phyloP scores from a whole-genome alignment of 768 basidiomycete species.

The Daedalea quercina region DNA sequence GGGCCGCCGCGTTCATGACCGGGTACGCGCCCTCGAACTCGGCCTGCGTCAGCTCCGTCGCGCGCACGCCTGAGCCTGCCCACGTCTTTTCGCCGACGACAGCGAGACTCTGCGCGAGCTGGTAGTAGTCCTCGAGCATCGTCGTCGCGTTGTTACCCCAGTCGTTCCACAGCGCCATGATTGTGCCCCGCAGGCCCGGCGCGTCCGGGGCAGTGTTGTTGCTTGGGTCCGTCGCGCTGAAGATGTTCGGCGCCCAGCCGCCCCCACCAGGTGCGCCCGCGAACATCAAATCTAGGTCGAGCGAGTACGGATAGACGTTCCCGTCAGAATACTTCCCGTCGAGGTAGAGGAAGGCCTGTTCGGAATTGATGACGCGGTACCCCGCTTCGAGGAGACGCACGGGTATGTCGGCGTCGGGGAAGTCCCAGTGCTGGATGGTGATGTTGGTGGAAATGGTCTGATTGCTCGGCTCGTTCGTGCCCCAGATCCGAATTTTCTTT shows the following conservation, averaged over 20 bases:
- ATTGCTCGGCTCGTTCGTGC: slow-evolving; percentile 34
- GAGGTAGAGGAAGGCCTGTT: slow-evolving; percentile 17
- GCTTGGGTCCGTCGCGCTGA: slow-evolving; percentile 15
- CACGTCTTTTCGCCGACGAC: slow-evolving; percentile 37
- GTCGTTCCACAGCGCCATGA: slow-evolving; percentile 29
- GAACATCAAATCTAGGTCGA: slow-evolving; percentile 24
- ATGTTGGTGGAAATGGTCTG: slow-evolving; percentile 31
- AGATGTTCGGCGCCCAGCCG: slow-evolving; percentile 22
- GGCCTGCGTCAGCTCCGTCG: slow-evolving; percentile 25
- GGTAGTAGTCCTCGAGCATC: slow-evolving; percentile 36
- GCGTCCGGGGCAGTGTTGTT: slow-evolving; percentile 20
- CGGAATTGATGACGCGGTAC: slow-evolving; percentile 24
- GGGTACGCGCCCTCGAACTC: slow-evolving; percentile 32
- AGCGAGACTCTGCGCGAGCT: slow-evolving; percentile 33
- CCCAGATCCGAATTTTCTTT: slow-evolving; percentile 39
- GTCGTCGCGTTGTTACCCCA: slow-evolving; percentile 42
- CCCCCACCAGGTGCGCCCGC: slow-evolving; percentile 18
- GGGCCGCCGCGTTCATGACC: slow-evolving; percentile 30
- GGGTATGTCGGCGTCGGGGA: slow-evolving; percentile 20
- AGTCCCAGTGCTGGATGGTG: slow-evolving; percentile 40
- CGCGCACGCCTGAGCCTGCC: slow-evolving; percentile 33
- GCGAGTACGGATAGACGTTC: slow-evolving; percentile 28
- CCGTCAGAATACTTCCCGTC: slow-evolving; percentile 20
- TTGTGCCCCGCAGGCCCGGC: slow-evolving; percentile 17
- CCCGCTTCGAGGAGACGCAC: slow-evolving; percentile 17